These are phyloP conservation scores for Citrullus mucosospermus DNA, from an alignment of 306 rosid genomes.

Conservation along the genomic window DNA sequence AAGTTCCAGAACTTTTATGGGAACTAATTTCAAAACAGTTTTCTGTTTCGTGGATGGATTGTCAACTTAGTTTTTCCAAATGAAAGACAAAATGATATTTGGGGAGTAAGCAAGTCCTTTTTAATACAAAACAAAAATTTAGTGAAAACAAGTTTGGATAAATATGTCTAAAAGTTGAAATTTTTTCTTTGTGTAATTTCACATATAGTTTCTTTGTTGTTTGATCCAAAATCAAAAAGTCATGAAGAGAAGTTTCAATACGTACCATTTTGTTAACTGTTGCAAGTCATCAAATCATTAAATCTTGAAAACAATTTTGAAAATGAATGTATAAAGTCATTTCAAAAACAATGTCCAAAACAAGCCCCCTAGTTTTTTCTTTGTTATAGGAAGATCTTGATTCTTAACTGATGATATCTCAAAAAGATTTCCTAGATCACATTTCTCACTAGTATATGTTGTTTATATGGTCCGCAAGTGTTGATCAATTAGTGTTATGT, in stretches of 20 bases:
- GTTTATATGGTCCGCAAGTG: not conserved
- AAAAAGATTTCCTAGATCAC: not conserved
- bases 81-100: too few species aligned
- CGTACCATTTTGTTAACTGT: not conserved
- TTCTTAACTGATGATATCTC: not conserved
- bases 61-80: too few species aligned
- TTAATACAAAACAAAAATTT: too few species aligned
- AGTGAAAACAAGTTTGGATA: too few species aligned
- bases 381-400: not conserved
- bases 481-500: not conserved
- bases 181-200: not conserved
- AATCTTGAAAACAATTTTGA: not conserved
- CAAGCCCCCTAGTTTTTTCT: not conserved
- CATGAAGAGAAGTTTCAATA: not conserved
- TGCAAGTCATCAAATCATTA: not conserved
- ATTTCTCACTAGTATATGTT: not conserved
- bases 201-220: not conserved
- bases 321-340: not conserved
- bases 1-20: too few species aligned
- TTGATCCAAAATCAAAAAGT: not conserved
- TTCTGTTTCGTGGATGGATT: too few species aligned
- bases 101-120: too few species aligned
- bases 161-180: too few species aligned
- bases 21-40: too few species aligned
- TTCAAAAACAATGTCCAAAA: not conserved